Evolutionary conservation across 768 basidiomycete species (phyloP).

Genomic region (Tulasnella sp.): DNA sequence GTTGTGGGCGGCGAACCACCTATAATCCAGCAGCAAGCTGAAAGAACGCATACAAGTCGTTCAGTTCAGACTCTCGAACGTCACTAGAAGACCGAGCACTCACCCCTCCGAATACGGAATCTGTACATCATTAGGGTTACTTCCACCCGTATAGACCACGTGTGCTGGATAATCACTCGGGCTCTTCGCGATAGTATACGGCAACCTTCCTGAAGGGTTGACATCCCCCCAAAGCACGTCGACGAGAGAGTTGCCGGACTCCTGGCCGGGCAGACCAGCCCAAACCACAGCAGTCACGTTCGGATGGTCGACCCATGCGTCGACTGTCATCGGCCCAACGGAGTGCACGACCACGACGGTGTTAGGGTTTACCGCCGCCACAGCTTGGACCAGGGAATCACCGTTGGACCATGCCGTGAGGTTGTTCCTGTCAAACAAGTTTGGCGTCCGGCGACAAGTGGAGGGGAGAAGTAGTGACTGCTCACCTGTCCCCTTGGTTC

Average conservation of each 20-base stretch:
- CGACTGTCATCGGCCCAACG: slow-evolving; percentile 22
- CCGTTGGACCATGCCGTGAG: slow-evolving; percentile 65
- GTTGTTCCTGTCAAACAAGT: slow-evolving; percentile 32
- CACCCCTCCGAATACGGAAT: slow-evolving; percentile 55
- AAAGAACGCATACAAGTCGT: too few relatives aligned
- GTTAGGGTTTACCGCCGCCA: slow-evolving; percentile 53
- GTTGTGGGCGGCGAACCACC: slow-evolving; percentile 19
- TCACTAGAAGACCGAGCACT: neutral
- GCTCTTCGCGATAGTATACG: slow-evolving; percentile 65
- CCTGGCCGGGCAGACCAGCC: slow-evolving; percentile 58
- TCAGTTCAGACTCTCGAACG: neutral
- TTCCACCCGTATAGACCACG: slow-evolving; percentile 22
- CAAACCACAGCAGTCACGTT: slow-evolving; percentile 35
- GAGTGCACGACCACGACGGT: slow-evolving; percentile 29
- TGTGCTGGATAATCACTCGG: slow-evolving; percentile 43
- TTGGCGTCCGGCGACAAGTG: neutral
- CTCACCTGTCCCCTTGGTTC: slow-evolving; percentile 48
- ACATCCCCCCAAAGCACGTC: slow-evolving; percentile 60
- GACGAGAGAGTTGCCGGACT: slow-evolving; percentile 58
- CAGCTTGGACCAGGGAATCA: slow-evolving; percentile 49
- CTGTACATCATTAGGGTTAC: slow-evolving; percentile 26
- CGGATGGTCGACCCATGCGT: slow-evolving; percentile 28
- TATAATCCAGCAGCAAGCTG: slow-evolving; percentile 22
- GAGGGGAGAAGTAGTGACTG: neutral
- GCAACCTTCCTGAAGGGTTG: slow-evolving; percentile 57